These are phyloP conservation scores for Zygosaccharomyces sapae DNA, from an alignment of 1,139 yeast genomes.

Conservation along the genomic window DNA sequence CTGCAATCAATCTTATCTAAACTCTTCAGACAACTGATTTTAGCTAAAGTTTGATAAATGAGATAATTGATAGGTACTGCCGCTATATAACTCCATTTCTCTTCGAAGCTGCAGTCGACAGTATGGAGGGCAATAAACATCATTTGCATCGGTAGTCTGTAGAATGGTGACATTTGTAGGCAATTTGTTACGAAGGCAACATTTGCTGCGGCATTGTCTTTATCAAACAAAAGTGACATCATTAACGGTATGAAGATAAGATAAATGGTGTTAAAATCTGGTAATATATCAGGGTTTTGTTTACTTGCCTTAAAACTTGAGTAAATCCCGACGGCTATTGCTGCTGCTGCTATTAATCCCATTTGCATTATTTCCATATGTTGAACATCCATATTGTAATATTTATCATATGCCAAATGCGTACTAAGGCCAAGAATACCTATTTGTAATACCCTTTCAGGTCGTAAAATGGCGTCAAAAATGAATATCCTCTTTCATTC, in stretches of 20 bases:
- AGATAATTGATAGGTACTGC: constrained; percentile 29
- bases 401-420: constrained; percentile 16
- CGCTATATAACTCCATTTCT: constrained; percentile 14
- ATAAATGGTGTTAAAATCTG: constrained; percentile 27
- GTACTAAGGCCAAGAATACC: constrained; percentile 17
- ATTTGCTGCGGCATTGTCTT: constrained; percentile 20
- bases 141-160: constrained; percentile 20
- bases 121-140: constrained; percentile 14
- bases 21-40: constrained; percentile 36
- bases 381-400: constrained; percentile 6
- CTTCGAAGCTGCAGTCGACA: constrained; percentile 7
- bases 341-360: constrained; percentile 10
- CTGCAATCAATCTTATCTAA: constrained; percentile 38
- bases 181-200: constrained; percentile 25
- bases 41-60: constrained; percentile 27
- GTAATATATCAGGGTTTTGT: constrained; percentile 6
- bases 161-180: constrained; percentile 16
- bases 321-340: constrained; percentile 14
- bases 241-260: constrained; percentile 28
- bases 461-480: constrained; percentile 7
- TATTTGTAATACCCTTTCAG: constrained; percentile 19
- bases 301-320: constrained; percentile 12
- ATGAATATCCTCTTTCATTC: constrained; percentile 4
- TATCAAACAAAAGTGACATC: constrained; percentile 24
- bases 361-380: constrained; percentile 12